Base-by-base conservation (phyloP, 495 filamentous ascomycete genomes). In the Tuber brumale region DNA sequence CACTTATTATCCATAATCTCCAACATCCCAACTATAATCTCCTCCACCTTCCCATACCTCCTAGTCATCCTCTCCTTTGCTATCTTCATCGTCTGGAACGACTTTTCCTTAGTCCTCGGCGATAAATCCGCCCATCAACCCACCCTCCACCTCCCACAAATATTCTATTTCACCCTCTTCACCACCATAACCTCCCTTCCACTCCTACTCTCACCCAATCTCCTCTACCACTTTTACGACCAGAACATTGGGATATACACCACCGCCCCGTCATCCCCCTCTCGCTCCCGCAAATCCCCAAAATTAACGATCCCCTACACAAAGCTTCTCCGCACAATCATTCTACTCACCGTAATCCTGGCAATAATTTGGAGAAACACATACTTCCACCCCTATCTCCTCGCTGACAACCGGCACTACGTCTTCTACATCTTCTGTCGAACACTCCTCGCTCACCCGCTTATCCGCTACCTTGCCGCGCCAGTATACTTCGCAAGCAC, bases 331-430 rank as follows among this genome's bases (percentile, higher is more conserved):
- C 71, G 70, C 18, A 81, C 85, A 6, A 23, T 79, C 10, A 79
- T 72, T 23, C 42, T 87, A 39, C 76, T 90, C 1, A 83, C 82
- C 5, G 51, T 86, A 9, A 89, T 91, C 76, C 82, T 90, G 37
- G 81, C 83, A 7, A 86, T 92, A 16, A 88, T 96, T 39, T 88
- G 90, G 77, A 91, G 86, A 87, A 98, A 97, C 86, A 98, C 95
- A 57, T 90, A 96, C 75, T 89, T 99, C 73, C 95, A 99, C 83
- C 95, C 95, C 1, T 99, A 97, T 80, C 97, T 95, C 1, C 88
- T 98, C 5, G 95, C 95, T 43, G 95, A 99, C 83, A 99, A 99
- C 85, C 87, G 95, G 3, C 96, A 98, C 83, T 99, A 97, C 85
- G 89, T 95, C 74, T 99, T 99, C 85, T 99, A 99, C 84, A 86